phyloP scores from a whole-genome alignment of 805 yeast species.

The Starmerella bombi region DNA sequence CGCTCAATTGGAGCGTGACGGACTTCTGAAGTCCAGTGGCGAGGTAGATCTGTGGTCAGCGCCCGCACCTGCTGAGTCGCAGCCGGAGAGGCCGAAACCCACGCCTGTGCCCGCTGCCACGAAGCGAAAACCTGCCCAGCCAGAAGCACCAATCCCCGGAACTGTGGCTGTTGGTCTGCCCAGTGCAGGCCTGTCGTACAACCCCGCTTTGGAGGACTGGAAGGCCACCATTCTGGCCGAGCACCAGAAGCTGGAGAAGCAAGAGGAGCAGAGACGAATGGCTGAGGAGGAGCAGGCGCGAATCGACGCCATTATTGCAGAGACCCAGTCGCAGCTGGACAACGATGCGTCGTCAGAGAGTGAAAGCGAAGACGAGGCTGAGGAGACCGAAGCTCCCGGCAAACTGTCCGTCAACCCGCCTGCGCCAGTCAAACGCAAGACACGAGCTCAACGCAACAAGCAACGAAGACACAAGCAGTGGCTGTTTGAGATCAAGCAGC shows the following conservation, averaged over 20 bases:
- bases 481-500: slow-evolving; percentile 40
- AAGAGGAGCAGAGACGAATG: slow-evolving; percentile 49
- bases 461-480: slow-evolving; percentile 50
- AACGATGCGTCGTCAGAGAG: slow-evolving; percentile 25
- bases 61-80: background rate
- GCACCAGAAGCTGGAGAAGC: slow-evolving; percentile 47
- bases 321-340: slow-evolving; percentile 34
- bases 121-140: slow-evolving; percentile 16
- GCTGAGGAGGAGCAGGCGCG: slow-evolving; percentile 50
- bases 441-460: slow-evolving; percentile 61
- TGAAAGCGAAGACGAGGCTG: slow-evolving; percentile 18
- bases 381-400: slow-evolving; percentile 24
- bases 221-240: slow-evolving; percentile 54
- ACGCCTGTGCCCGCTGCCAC: slow-evolving; percentile 1
- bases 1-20: slow-evolving; percentile 48
- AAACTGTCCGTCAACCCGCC: slow-evolving; percentile 58
- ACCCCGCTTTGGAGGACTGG: slow-evolving; percentile 82
- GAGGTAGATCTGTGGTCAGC: slow-evolving; percentile 62
- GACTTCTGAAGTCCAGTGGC: slow-evolving; percentile 38
- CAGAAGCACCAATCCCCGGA: slow-evolving; percentile 20
- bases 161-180: slow-evolving; percentile 36
- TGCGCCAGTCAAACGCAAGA: slow-evolving; percentile 55
- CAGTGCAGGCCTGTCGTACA: slow-evolving; percentile 82
- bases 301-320: slow-evolving; percentile 39
- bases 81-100: slow-evolving; percentile 2